Conservation (phyloP, 495 filamentous ascomycete genomes). For the Daldinia vernicosa region DNA sequence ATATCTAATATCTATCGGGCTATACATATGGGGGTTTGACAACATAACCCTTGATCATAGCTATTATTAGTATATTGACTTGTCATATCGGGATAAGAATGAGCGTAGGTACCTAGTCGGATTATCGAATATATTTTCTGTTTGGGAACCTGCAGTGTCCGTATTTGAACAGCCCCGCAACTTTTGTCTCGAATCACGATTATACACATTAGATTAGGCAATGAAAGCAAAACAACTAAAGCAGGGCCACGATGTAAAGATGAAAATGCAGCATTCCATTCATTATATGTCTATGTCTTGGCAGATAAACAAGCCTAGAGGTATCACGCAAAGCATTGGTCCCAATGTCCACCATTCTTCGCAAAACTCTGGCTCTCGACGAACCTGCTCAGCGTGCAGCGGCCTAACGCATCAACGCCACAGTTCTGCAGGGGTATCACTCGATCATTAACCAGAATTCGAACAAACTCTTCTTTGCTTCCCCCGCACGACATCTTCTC, state of each 20-base stretch:
- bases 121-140: slow-evolving; percentile 5
- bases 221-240: slow-evolving; percentile 14
- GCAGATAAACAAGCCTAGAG: neutral
- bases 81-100: slow-evolving; percentile 6
- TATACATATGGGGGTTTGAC: slow-evolving; percentile 14
- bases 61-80: slow-evolving; percentile 33
- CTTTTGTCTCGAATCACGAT: slow-evolving; percentile 1
- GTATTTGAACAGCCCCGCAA: no score
- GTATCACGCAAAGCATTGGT: slow-evolving; percentile 65
- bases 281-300: slow-evolving; percentile 11
- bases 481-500: slow-evolving; percentile 80
- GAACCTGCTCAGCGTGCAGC: slow-evolving; percentile 72
- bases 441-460: slow-evolving; percentile 82
- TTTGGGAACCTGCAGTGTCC: slow-evolving; percentile 8
- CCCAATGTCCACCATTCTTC: slow-evolving; percentile 73
- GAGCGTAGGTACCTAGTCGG: slow-evolving; percentile 9
- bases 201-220: slow-evolving; percentile 14
- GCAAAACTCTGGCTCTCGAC: slow-evolving; percentile 78
- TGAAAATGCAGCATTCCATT: slow-evolving; percentile 19
- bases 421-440: slow-evolving; percentile 77
- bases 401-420: slow-evolving; percentile 68
- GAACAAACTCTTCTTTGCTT: slow-evolving; percentile 66
- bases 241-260: slow-evolving; percentile 11
- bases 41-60: slow-evolving; percentile 9
- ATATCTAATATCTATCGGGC: slow-evolving; percentile 6